phyloP scores from a whole-genome alignment of 2,329 filamentous ascomycete genomes.

The Alternaria triticina region DNA sequence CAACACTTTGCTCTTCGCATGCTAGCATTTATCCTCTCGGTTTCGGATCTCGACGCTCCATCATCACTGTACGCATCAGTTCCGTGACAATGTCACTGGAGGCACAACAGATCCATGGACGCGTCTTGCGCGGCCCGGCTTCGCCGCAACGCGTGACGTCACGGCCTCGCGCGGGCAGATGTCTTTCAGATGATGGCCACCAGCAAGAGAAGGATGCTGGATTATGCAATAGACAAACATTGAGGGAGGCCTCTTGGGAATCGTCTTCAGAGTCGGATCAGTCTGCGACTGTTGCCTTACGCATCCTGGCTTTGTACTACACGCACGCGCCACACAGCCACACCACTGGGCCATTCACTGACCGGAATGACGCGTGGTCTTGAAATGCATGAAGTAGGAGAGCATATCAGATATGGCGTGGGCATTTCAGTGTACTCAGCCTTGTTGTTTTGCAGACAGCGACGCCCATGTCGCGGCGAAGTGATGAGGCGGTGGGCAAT shows the following conservation, averaged over 20 bases:
- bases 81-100: background rate
- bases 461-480: constrained; percentile 2
- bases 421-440: background rate
- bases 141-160: background rate
- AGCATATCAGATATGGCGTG: background rate
- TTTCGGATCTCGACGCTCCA: background rate
- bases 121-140: background rate
- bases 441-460: background rate
- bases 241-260: background rate
- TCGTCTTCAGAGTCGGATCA: background rate
- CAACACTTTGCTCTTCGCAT: background rate
- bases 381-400: constrained; percentile 2
- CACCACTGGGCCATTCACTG: background rate
- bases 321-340: background rate
- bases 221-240: background rate
- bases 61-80: background rate
- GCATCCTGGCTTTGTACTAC: background rate
- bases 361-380: background rate
- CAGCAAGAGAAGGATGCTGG: background rate
- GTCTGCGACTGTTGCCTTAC: constrained; percentile 1
- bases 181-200: background rate
- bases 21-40: background rate
- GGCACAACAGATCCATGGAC: background rate
- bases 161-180: background rate
- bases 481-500: background rate